Base-by-base conservation (phyloP, 1,139 yeast genomes). In the Candida glucosophila region DNA sequence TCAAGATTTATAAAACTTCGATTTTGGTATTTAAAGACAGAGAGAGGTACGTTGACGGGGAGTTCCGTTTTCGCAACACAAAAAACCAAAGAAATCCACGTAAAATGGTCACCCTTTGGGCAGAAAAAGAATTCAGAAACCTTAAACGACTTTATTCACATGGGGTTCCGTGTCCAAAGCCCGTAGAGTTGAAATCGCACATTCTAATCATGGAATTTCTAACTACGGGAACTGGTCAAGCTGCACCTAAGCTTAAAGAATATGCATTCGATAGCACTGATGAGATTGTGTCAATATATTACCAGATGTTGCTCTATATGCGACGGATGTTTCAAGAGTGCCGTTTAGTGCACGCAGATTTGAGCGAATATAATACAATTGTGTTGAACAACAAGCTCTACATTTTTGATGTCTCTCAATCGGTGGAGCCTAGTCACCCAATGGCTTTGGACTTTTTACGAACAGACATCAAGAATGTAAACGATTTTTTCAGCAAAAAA, bases 61-160 rank as follows among this genome's bases (percentile, higher is more conserved):
- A 92, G 53, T 90, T 73, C 49, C 64, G 99, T 33, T 92, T 92
- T 55, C 63, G 96, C 46, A 81, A 83, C 45, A 67, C 79, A 24
- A 83, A 85, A 40, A 73, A 71, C 32, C 88, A 85, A 43, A 85
- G 86, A 40, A 92, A 92, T 44, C 97, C 98, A 5, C 68, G 98
- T 43, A 88, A 88, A 48, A 90, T 92, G 97, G 95, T 92, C 33
- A 83, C 85, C 49, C 68, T 88, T 17, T 92, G 99, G 99, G 98
- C 98, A 0, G 98, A 92, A 49, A 92, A 92, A 47, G 99, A 92
- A 53, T 88, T 86, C 41, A 60, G 99, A 30, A 92, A 92, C 47
- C 63, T 92, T 51, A 88, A 83, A 47, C 66, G 99, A 46, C 63
- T 92, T 14, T 63, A 81, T 47, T 55, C 67, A 26, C 69, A 76